Evolutionary conservation across 73 alveolate species (phyloP), one percentile per base, ranked within the genome.

Genomic region (Paramecium bursaria): DNA sequence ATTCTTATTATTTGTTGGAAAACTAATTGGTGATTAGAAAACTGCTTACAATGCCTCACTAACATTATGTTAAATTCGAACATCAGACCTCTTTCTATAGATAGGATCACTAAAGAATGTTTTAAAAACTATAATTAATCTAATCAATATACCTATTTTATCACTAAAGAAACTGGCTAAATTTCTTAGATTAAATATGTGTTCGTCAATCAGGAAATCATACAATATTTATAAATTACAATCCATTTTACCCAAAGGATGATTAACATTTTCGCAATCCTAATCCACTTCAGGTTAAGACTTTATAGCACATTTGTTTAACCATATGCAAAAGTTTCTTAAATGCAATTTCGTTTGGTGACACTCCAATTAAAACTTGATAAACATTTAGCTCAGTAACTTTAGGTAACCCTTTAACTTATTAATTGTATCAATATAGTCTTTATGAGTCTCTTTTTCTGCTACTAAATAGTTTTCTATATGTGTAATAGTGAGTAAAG

Each of bases 261-360:
- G 44, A 14, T 67, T 67, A 27, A 67, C 39, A 39, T 67, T 67
- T 44, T 67, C 82, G 17, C 82, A 67, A 39, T 67, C 82, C 0
- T 39, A 53, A 39, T 67, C 82, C 21, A 39, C 33, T 15, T 67
- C 82, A 67, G 14, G 22, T 14, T 44, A 25, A 3, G 82, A 53
- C 3, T 67, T 67, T 1, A 67, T 67, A 11, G 82, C 82, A 42
- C 82, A 67, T 19, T 25, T 39, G 27, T 67, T 67, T n/a, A 67
- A n/a, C 82, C 82, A 67, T 39, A 67, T 57, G 44, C 33, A 67
- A 21, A 67, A 67, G 55, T 67, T 67, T 67, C 57, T 67, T 13
- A 67, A 17, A 42, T 33, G 53, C 19, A 67, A 42, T 35, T 67
- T 67, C 33, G 82, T 33, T 47, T 67, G 23, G 44, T 67, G 82